Evolutionary conservation across 1,284 basidiomycete genomes (phyloP), one percentile per base, ranked within the genome.

Genomic region (Moesziomyces globuligerus): DNA sequence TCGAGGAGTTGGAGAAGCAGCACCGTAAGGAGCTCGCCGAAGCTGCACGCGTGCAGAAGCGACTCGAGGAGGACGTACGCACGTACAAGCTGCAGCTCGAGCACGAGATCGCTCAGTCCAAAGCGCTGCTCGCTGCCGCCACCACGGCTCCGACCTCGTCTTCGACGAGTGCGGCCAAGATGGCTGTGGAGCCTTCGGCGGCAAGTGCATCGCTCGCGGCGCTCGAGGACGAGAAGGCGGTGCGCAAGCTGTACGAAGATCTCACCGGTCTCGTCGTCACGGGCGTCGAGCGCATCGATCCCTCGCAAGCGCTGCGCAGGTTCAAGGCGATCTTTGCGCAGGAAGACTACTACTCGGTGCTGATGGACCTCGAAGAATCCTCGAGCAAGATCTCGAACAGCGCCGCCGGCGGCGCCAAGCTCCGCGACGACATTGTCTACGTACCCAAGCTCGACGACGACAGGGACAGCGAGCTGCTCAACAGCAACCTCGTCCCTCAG

Each of bases 201-300:
- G 44, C 52, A 4, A 42, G 48, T 1, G 48, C 52, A 0, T 59
- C 56, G 18, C 40, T 67, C 5, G 56, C 69, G 0, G 64, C 58
- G 7, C 42, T 62, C 24, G 56, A 68, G 38, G 76, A 78, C 48
- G 73, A 78, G 25, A 65, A 66, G 37, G 77, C 79, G 2, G 59
- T 81, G 8, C 74, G 79, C 11, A 70, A 72, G 37, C 67, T 81
- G 32, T 81, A 81, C 66, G 80, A 81, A 49, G 80, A 81, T 29
- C 59, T 81, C 9, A 81, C 80, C 9, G 80, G 80, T 5, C 53
- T 81, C 18, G 71, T 76, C 23, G 53, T 81, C 15, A 72, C 61
- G 11, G 67, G 72, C 6, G 71, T 78, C 17, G 75, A 75, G 34
- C 41, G 48, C 37, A 57, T 60, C 36, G 62, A 73, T 11, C 2